Base-by-base conservation (phyloP, 805 yeast species). In the Nakazawaea peltata region DNA sequence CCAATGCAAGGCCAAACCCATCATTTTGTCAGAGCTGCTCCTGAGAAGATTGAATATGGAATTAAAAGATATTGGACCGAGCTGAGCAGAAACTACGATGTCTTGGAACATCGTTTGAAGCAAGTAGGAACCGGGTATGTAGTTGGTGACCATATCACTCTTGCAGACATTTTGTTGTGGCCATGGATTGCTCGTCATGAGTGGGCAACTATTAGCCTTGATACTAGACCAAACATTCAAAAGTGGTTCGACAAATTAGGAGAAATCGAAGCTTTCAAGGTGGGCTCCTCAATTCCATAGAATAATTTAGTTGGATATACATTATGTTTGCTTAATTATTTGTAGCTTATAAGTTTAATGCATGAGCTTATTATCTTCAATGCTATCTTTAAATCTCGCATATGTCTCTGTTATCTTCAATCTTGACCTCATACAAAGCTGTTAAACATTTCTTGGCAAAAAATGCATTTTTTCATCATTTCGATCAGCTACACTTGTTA, bases 1-100 rank as follows among this genome's bases (percentile, higher is more conserved):
- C 82, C 83, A 38, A 71, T 67, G 66, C 76, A 68, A 46, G 83
- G 84, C 9, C 82, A 77, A 49, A 71, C 70, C 28, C 50, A 54
- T 41, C 77, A 69, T 48, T 78, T 76, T 48, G 26, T 40, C 2
- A 14, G 37, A 4, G 64, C 39, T 45, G 73, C 79, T 5, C 52
- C 58, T 0, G 81, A 71, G 41, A 68, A 74, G 46, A 47, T 72
- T 29, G 73, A 67, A 16, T 76, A 72, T 47, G 82, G 64, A 14
- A 67, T 70, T 33, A 57, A 67, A 19, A 60, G 83, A 43, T 78
- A 67, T 47, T 36, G 45, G 7, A 59, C 56, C 19, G 83, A 78
- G 44, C 64, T 77, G 7, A 55, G 60, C 19, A 59, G 84, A 46
- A 59, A 77, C 29, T 67, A 64, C 42, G 67, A 71, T 7, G 82